Conservation (phyloP, 345 rosid genomes). For the Pistacia integerrima region DNA sequence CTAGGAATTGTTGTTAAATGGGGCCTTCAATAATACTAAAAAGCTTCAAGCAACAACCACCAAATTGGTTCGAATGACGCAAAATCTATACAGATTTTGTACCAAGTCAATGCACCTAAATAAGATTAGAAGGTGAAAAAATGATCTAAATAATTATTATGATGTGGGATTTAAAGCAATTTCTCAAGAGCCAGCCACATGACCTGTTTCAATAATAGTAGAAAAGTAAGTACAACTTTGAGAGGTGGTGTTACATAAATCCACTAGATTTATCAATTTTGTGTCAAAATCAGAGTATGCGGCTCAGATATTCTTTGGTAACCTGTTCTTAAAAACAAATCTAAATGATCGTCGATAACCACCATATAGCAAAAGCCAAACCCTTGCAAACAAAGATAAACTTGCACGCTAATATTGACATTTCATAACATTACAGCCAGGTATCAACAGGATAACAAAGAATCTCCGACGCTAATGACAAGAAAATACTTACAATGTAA, state of each 20-base stretch:
- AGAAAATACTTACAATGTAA: slow-evolving; percentile 1
- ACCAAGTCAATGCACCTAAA: slow-evolving; percentile 1
- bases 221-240: slow-evolving; percentile 21
- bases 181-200: slow-evolving; percentile 27
- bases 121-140: slow-evolving; percentile 3
- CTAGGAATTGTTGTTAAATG: background rate
- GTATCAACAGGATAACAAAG: background rate
- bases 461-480: background rate
- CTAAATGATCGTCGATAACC: background rate
- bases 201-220: slow-evolving; percentile 27
- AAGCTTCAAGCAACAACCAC: background rate
- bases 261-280: slow-evolving; percentile 22
- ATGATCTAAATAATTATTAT: slow-evolving; percentile 13
- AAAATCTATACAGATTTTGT: slow-evolving; percentile 3
- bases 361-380: background rate
- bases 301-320: background rate
- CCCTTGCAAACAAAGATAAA: slow-evolving; percentile 6
- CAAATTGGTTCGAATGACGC: background rate
- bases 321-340: slow-evolving; percentile 12
- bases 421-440: background rate
- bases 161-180: background rate
- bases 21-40: background rate
- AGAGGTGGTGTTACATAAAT: slow-evolving; percentile 24
- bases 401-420: background rate
- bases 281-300: background rate